A percentile compares a stretch with the other conserved stretches of the same genome.
Conservation (phyloP, 306 rosid genomes). For the Glycyrrhiza uralensis region DNA sequence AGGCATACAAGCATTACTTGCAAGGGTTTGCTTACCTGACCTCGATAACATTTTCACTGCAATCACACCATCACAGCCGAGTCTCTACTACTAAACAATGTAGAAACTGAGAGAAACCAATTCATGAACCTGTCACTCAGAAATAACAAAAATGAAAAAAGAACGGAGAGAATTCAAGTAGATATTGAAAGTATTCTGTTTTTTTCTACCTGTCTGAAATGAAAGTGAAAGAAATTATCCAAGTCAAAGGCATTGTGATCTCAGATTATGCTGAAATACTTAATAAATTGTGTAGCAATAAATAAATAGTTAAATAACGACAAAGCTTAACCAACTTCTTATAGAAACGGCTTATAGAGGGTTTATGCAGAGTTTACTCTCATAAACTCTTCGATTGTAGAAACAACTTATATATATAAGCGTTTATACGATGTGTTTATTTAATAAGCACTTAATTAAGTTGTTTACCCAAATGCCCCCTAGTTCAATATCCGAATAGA, state of each 20-base stretch:
- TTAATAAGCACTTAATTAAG: too few relatives aligned
- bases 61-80: neutral
- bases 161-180: neutral
- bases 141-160: neutral
- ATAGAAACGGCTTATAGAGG: too few relatives aligned
- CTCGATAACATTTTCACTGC: neutral
- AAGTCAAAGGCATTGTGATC: neutral
- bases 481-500: conserved; percentile 17
- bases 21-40: neutral
- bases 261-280: neutral
- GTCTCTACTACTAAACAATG: conserved; percentile 6
- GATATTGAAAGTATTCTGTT: neutral
- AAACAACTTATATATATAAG: too few relatives aligned
- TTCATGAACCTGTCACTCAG: conserved; percentile 14
- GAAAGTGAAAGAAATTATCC: conserved; percentile 16
- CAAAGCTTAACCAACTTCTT: conserved; percentile 3
- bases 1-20: neutral
- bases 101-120: conserved; percentile 6
- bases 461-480: too few relatives aligned
- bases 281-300: neutral
- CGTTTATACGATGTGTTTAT: too few relatives aligned
- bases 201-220: conserved; percentile 9
- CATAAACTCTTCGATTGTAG: too few relatives aligned
- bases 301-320: neutral
- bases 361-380: too few relatives aligned